These are phyloP conservation scores for Cryphonectria japonica DNA, from an alignment of 2,329 filamentous ascomycete genomes.

Conservation along the genomic window DNA sequence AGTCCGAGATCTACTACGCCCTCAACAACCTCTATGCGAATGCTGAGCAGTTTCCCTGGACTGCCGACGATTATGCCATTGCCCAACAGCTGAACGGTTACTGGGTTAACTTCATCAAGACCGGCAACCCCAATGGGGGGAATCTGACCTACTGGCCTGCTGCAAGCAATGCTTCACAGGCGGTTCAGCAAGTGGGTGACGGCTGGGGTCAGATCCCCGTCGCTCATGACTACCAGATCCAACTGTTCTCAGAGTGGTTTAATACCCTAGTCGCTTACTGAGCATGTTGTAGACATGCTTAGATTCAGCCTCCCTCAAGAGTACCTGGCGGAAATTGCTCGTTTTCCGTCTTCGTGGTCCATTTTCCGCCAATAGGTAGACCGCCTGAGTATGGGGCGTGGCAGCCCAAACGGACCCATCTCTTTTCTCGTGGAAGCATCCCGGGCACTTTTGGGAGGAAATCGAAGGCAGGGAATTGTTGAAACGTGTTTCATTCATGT, in stretches of 20 bases:
- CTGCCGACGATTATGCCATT: conserved; percentile 12
- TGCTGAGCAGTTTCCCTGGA: not conserved
- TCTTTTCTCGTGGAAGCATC: not conserved
- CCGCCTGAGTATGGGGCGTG: not conserved
- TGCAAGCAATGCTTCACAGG: conserved; percentile 15
- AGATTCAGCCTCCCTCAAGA: not conserved
- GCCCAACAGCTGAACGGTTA: conserved; percentile 24
- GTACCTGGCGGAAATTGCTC: not conserved
- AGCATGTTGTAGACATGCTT: not conserved
- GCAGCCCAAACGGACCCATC: not conserved
- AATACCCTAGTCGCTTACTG: not conserved
- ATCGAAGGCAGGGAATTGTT: not conserved
- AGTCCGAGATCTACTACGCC: conserved; percentile 44
- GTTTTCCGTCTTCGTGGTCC: not conserved
- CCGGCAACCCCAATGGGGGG: not conserved
- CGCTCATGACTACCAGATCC: conserved; percentile 26
- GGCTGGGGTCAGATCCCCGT: conserved; percentile 29
- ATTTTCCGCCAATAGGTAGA: not conserved
- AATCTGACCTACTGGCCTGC: conserved; percentile 24
- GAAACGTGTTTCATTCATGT: not conserved
- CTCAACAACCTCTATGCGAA: conserved; percentile 38
- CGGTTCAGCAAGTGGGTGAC: conserved; percentile 26
- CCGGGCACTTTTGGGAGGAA: too few relatives aligned
- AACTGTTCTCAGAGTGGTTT: conserved; percentile 28
- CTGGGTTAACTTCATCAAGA: conserved; percentile 18